phyloP scores from a whole-genome alignment of 2,329 filamentous ascomycete species.

The Stemphylium lycopersici region DNA sequence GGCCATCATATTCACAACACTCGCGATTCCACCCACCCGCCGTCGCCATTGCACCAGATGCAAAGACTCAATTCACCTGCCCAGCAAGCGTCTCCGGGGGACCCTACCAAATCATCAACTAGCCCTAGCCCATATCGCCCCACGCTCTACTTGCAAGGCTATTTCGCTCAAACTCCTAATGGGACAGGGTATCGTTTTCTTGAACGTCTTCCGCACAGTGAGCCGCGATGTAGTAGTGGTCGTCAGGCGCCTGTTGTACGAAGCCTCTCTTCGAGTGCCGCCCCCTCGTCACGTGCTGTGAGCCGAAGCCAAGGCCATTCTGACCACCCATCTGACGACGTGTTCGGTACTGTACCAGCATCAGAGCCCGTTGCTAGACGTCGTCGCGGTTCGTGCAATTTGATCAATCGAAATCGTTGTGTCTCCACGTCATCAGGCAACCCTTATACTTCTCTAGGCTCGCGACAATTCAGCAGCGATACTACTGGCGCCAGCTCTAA shows the following conservation, averaged over 20 bases:
- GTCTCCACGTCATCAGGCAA: not conserved
- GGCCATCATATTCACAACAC: constrained; percentile 10
- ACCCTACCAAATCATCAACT: constrained; percentile 1
- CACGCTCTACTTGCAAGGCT: constrained; percentile 14
- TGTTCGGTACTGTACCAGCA: constrained; percentile 18
- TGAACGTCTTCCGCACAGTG: constrained; percentile 23
- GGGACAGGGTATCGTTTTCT: constrained; percentile 1
- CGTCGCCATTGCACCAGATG: constrained; percentile 26
- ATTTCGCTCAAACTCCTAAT: constrained; percentile 10
- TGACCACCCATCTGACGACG: constrained; percentile 17
- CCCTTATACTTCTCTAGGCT: not conserved
- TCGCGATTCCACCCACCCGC: constrained; percentile 15
- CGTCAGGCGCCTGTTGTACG: constrained; percentile 16
- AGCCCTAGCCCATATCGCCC: not conserved
- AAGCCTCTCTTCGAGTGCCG: constrained; percentile 34
- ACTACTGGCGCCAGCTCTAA: constrained; percentile 35
- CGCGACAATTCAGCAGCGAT: constrained; percentile 27
- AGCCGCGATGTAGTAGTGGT: constrained; percentile 25
- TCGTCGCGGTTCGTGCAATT: not conserved
- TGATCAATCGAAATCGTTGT: not conserved
- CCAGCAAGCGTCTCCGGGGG: not conserved
- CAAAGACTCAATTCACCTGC: constrained; percentile 21
- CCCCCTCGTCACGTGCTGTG: constrained; percentile 16
- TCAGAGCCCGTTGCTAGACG: not conserved
- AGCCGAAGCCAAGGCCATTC: constrained; percentile 1